Evolutionary conservation across 1,139 yeast species (phyloP).

Genomic region (Debaryomyces nepalensis): DNA sequence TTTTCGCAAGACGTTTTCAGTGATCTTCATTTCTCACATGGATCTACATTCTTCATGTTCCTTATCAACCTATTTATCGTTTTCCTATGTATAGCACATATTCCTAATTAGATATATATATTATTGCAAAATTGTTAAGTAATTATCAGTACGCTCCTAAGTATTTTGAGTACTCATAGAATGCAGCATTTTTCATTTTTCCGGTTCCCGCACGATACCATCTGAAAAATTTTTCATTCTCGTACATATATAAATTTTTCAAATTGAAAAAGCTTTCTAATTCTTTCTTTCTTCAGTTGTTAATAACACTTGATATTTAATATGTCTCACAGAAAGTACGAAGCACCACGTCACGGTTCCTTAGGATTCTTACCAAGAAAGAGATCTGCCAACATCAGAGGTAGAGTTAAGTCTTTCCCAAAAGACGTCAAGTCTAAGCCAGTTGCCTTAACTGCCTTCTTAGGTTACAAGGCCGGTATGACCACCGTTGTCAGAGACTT

Average conservation of each 20-base stretch:
- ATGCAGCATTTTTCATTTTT: neutral
- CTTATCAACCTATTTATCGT: constrained; percentile 1
- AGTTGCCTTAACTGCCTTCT: constrained; percentile 98
- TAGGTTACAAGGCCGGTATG: constrained; percentile 99
- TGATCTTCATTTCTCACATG: constrained; percentile 2
- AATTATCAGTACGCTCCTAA: constrained; percentile 4
- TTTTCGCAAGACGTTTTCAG: neutral
- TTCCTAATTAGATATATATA: neutral
- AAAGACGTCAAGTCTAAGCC: constrained; percentile 98
- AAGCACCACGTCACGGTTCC: constrained; percentile 99
- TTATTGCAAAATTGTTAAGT: neutral
- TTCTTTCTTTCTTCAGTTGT: constrained; percentile 27
- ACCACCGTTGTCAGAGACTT: constrained; percentile 99
- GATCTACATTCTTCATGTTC: constrained; percentile 1
- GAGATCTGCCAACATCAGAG: constrained; percentile 99
- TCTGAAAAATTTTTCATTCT: constrained; percentile 18
- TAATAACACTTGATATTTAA: constrained; percentile 28
- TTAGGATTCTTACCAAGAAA: constrained; percentile 99
- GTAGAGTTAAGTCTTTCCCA: constrained; percentile 99
- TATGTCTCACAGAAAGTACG: constrained; percentile 99
- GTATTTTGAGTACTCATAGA: constrained; percentile 5
- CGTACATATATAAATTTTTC: constrained; percentile 12
- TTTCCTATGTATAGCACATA: constrained; percentile 3
- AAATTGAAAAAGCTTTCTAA: constrained; percentile 12
- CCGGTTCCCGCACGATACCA: constrained; percentile 19